Evolutionary conservation across 2,329 filamentous ascomycete species (phyloP), one percentile per base, ranked within the genome.

Genomic region (Penicillium sp.): DNA sequence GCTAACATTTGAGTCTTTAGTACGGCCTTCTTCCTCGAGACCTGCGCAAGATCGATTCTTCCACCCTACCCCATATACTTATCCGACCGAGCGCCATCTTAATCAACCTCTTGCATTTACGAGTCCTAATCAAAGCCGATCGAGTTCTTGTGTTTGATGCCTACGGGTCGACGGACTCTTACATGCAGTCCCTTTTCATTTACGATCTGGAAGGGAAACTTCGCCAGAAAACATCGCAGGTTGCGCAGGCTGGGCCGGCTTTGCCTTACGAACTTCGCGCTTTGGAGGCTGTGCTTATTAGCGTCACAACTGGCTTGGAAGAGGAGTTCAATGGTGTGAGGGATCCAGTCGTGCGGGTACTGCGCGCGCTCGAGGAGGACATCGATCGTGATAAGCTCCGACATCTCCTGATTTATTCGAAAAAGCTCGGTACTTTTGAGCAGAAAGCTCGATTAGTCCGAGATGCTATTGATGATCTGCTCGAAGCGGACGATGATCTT

Each of bases 231-330:
- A 77, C 79, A 35, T 83, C 85, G 16, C 71, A 68, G 50, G 64
- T 67, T 4, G 66, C 70, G 26, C 71, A 68, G 55, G 65, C 67
- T 19, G 67, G 69, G 5, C 84, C 83, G 35, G 84, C 85, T 2
- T 82, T 99, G 5, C 91, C 95, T 0, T 99, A 99, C 75, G 95
- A 99, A 74, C 96, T 98, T 75, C 89, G 95, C 27, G 95, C 95
- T 4, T 85, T 99, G 19, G 95, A 99, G 82, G 92, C 95, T 0
- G 93, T 98, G 13, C 81, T 99, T 58, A 95, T 96, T 61, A 96
- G 91, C 35, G 95, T 96, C 14, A 98, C 95, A 4, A 88, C 89
- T 50, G 93, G 92, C 55, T 81, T 99, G 21, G 95, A 98, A 75
- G 91, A 90, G 57, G 95, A 99, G 72, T 97, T 98, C 64, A 92